phyloP scores from a whole-genome alignment of 1,284 basidiomycete genomes.

The Boletellus sp. region DNA sequence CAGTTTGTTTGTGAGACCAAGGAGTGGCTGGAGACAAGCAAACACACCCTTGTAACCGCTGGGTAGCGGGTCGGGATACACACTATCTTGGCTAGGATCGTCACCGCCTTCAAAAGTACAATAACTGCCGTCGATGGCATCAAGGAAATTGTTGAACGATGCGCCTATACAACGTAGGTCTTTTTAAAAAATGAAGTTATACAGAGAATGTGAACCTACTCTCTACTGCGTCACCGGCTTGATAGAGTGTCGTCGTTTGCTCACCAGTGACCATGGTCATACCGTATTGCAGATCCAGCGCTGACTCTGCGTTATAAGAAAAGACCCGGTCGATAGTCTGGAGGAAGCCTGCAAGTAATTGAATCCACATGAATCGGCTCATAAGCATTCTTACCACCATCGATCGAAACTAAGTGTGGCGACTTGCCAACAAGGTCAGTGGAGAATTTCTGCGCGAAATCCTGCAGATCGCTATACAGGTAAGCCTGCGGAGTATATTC shows the following conservation, averaged over 20 bases:
- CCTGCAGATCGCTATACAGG: conserved; percentile 39
- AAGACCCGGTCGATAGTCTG: conserved; percentile 37
- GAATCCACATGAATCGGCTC: background rate
- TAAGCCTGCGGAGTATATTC: conserved; percentile 40
- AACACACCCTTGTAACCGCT: conserved; percentile 38
- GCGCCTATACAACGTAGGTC: conserved; percentile 29
- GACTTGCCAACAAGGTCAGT: conserved; percentile 7
- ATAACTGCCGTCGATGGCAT: conserved; percentile 48
- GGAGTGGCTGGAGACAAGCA: too few species aligned
- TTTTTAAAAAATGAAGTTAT: background rate
- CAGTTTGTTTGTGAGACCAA: background rate
- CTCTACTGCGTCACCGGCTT: conserved; percentile 42
- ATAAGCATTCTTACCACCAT: conserved; percentile 12
- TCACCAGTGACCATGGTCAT: conserved; percentile 41
- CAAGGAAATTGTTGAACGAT: conserved; percentile 45
- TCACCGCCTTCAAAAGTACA: conserved; percentile 63
- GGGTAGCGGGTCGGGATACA: conserved; percentile 48
- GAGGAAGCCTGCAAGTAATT: conserved; percentile 13
- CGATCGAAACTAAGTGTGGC: conserved; percentile 16
- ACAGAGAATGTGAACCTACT: conserved; percentile 20
- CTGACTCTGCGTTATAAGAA: conserved; percentile 47
- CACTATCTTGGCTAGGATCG: conserved; percentile 43
- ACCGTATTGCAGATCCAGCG: conserved; percentile 51
- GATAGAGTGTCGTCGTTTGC: conserved; percentile 43
- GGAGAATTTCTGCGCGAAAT: conserved; percentile 38